Base-by-base conservation (phyloP, 1,139 yeast species). In the Neolecta irregularis region DNA sequence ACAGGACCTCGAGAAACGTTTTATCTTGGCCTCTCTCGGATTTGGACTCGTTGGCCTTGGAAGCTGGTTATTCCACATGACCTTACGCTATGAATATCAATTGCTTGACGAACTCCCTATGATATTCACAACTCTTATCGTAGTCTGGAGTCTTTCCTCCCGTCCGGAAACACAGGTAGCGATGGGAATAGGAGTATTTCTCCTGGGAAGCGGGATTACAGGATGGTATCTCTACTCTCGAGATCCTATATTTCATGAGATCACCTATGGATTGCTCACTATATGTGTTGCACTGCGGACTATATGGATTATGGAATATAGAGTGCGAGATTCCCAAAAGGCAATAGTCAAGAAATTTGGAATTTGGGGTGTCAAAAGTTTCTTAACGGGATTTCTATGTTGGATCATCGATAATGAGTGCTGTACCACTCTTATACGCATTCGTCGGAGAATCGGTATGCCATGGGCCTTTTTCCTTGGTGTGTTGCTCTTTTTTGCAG, bases 121-220 rank as follows among this genome's bases (percentile, higher is more conserved):
- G 98, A 80, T 88, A 43, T 88, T 88, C 57, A 95, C 94, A 24
- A 88, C 96, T 2, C 83, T 94, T 47, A 74, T 88, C 20, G 96
- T 96, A 0, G 75, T 80, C 45, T 91, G 95, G 81, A 74, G 81
- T 39, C 73, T 83, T 2, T 78, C 76, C 50, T 83, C 75, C 53
- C 65, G 67, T 37, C 65, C 63, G 46, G 49, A 64, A 43, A 44
- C 50, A 32, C 41, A 48, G 21, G 54, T 56, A 32, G 61, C 71
- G 24, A 37, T 52, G 24, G 41, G 48, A 35, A 50, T 56, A 13
- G 57, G 55, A 15, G 37, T 45, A 29, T 48, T 51, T 3, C 35
- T 56, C 2, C 54, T 62, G 2, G 69, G 78, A n/a, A 79, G 69
- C 1, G 36, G 58, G 6, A 59, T 67, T 12, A 72, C 85, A 1